phyloP scores from a whole-genome alignment of 2,329 filamentous ascomycete species.

The Xenoacremonium recifei region DNA sequence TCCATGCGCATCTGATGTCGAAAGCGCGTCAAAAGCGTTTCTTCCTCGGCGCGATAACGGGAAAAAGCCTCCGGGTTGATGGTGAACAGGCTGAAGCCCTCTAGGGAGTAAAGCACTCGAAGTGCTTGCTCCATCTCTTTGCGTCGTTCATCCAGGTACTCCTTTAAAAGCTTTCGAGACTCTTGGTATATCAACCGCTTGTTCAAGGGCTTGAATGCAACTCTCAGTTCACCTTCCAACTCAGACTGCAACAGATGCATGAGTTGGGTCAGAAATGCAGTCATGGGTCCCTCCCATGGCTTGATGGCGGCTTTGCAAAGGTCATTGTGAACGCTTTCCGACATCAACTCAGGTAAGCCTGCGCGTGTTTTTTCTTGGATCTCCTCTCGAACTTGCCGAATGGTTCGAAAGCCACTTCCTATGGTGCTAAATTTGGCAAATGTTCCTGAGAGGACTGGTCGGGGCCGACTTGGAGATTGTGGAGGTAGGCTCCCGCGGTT shows the following conservation, averaged over 20 bases:
- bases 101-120: conserved; percentile 47
- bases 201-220: conserved; percentile 45
- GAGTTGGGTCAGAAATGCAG: conserved; percentile 46
- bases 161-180: conserved; percentile 40
- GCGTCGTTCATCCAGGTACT: conserved; percentile 42
- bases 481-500: conserved; percentile 21
- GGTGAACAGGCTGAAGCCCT: conserved; percentile 56
- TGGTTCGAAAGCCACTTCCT: conserved; percentile 42
- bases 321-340: conserved; percentile 58
- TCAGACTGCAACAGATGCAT: conserved; percentile 46
- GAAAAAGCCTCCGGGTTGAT: conserved; percentile 50
- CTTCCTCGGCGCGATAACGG: conserved; percentile 45
- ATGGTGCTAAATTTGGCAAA: conserved; percentile 40
- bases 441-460: conserved; percentile 27
- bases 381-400: conserved; percentile 51
- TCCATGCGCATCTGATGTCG: conserved; percentile 51
- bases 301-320: conserved; percentile 56
- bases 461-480: conserved; percentile 9
- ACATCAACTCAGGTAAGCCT: conserved; percentile 58
- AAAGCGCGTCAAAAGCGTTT: conserved; percentile 42
- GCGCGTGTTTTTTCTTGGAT: conserved; percentile 54
- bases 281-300: conserved; percentile 56
- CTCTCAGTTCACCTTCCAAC: conserved; percentile 45
- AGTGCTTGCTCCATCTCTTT: conserved; percentile 37
- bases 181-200: conserved; percentile 50